phyloP scores from a whole-genome alignment of 371 early-diverging fungal genomes.

The Circinella umbellata region DNA sequence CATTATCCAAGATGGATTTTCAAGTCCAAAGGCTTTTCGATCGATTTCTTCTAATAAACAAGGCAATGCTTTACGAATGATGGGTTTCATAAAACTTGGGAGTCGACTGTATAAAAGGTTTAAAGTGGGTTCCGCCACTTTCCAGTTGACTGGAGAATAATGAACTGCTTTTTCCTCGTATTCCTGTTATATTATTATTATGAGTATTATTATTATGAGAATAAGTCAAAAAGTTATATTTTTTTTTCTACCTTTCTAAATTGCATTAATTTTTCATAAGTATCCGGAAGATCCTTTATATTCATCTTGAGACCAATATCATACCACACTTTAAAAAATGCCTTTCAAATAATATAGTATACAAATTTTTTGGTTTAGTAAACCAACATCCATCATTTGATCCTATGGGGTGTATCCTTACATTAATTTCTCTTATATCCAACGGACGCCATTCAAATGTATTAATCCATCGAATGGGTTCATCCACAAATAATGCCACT shows the following conservation, averaged over 20 bases:
- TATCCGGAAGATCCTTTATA: conserved; percentile 55
- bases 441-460: conserved; percentile 52
- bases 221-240: background rate
- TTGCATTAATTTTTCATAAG: conserved; percentile 34
- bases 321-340: conserved; percentile 48
- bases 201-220: background rate
- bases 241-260: conserved; percentile 32
- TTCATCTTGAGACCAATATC: conserved; percentile 44
- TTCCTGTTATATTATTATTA: conserved; percentile 10
- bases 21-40: conserved; percentile 31
- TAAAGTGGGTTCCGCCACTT: conserved; percentile 33
- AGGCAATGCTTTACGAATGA: conserved; percentile 24
- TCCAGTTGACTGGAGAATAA: conserved; percentile 29
- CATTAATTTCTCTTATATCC: conserved; percentile 52
- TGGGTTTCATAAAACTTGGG: conserved; percentile 30
- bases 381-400: background rate
- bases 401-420: conserved; percentile 24
- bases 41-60: conserved; percentile 28
- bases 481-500: conserved; percentile 47
- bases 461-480: conserved; percentile 49
- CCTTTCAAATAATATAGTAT: conserved; percentile 10
- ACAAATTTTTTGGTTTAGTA: background rate
- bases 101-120: conserved; percentile 25
- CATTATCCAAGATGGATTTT: conserved; percentile 25
- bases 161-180: conserved; percentile 28